Percentiles rank a stretch among this genome's conserved stretches.
These are phyloP conservation scores for Trametes meyenii DNA, from an alignment of 768 basidiomycete genomes.

Conservation along the genomic window DNA sequence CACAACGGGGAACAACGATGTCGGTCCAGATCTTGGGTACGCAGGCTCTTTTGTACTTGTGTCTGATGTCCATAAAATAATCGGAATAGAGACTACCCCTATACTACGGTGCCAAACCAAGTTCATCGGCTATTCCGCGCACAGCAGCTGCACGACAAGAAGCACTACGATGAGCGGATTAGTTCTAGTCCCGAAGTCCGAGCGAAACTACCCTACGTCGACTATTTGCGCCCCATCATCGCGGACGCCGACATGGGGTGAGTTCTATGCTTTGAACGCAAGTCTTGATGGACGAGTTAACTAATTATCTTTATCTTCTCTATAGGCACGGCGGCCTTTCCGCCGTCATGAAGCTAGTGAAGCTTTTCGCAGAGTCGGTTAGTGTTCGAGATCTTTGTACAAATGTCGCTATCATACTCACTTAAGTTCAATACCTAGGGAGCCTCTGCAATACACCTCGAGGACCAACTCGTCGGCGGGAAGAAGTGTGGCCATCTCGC, in stretches of 20 bases:
- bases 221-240: constrained; percentile 91
- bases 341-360: constrained; percentile 91
- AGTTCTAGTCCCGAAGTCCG: constrained; percentile 63
- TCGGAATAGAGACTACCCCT: constrained; percentile 82
- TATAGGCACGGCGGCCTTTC: constrained; percentile 89
- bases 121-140: constrained; percentile 91
- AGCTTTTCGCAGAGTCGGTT: constrained; percentile 92
- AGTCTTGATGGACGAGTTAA: background rate
- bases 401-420: constrained; percentile 1
- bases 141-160: constrained; percentile 90
- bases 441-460: constrained; percentile 87
- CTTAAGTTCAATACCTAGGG: constrained; percentile 47
- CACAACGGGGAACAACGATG: constrained; percentile 89
- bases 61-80: background rate
- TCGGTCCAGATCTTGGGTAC: constrained; percentile 88
- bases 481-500: constrained; percentile 95
- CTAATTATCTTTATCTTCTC: constrained; percentile 6
- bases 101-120: constrained; percentile 95
- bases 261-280: constrained; percentile 23
- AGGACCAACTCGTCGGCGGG: constrained; percentile 93
- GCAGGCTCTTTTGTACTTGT: constrained; percentile 16
- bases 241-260: constrained; percentile 96
- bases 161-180: constrained; percentile 88
- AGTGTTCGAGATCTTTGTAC: too few species aligned
- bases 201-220: constrained; percentile 73